Evolutionary conservation across 257 asterid genomes (phyloP), one percentile per base, ranked within the genome.

Genomic region (Cynanchum wilfordii): DNA sequence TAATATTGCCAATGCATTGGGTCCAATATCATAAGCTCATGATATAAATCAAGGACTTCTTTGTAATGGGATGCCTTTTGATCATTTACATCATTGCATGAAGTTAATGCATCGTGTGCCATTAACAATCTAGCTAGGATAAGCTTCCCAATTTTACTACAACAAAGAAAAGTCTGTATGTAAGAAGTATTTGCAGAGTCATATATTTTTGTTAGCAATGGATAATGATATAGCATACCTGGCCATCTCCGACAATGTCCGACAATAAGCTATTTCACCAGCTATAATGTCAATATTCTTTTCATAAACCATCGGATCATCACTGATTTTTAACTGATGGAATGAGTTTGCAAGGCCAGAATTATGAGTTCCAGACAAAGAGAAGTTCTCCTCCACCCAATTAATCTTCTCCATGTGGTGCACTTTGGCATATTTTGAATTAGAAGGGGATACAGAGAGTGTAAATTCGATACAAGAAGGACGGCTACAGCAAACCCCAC

Each of bases 101-200:
- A 82, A 77, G 79, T 69, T 81, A 92, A 72, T 47, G 90, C 74
- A 80, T 85, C 84, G 42, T 72, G 87, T 25, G 96, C 96, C 88
- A 77, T 86, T 88, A 89, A 71, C 68, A 92, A 85, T 90, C 99
- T 92, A 69, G 98, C 96, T 75, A 95, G 97, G 69, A 91, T 89
- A 71, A 95, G 93, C 80, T 95, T 92, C 58, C 96, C 99, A 72
- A 92, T 95, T 90, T 95, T 95, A 92, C 98, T 95, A 80, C 80
- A 79, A 38, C 50, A 38, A 79, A 65, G 71, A 72, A 47, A 67
- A 76, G 70, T 69, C 44, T 57, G 74, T 44, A 67, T 54, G 71
- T 74, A 52, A 86, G 42, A 73, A 55, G 36, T 9, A 63, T 52
- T 60, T 10, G 42, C 68, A 67, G 79, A 59, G 73, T 25, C 30